phyloP scores from a whole-genome alignment of 441 rosid genomes.

The Pelargonium fulgidum region DNA sequence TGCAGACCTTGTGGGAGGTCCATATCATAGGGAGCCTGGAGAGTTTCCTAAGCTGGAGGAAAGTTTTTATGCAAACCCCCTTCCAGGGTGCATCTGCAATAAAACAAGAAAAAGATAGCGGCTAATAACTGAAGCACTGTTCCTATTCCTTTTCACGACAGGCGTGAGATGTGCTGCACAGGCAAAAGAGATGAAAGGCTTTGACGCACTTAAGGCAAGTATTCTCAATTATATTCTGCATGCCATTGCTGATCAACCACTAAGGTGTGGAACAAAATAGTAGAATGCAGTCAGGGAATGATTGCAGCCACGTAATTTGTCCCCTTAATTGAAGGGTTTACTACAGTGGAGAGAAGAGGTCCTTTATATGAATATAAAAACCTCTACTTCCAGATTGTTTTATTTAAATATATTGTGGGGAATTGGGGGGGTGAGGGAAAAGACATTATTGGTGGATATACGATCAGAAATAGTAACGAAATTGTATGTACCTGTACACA shows the following conservation, averaged over 20 bases:
- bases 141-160: background rate
- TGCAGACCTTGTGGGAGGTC: conserved; percentile 61
- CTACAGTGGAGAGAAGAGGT: no score
- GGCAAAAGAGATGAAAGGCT: background rate
- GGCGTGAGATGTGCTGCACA: background rate
- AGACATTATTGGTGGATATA: no score
- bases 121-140: conserved; percentile 17
- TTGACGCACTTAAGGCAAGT: background rate
- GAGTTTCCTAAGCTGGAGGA: conserved; percentile 29
- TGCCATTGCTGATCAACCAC: background rate
- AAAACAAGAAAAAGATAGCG: conserved; percentile 27
- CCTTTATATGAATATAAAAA: no score
- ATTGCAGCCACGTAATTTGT: background rate
- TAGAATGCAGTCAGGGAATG: background rate
- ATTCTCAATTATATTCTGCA: background rate
- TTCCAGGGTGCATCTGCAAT: conserved; percentile 74
- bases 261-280: background rate
- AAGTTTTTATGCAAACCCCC: conserved; percentile 32
- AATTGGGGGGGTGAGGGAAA: no score
- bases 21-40: conserved; percentile 29
- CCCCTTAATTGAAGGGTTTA: no score
- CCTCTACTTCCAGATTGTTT: no score
- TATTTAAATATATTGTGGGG: no score
- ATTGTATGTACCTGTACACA: no score
- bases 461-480: no score